phyloP scores from a whole-genome alignment of 2,329 filamentous ascomycete genomes.

The Ophiosphaerella narmari region DNA sequence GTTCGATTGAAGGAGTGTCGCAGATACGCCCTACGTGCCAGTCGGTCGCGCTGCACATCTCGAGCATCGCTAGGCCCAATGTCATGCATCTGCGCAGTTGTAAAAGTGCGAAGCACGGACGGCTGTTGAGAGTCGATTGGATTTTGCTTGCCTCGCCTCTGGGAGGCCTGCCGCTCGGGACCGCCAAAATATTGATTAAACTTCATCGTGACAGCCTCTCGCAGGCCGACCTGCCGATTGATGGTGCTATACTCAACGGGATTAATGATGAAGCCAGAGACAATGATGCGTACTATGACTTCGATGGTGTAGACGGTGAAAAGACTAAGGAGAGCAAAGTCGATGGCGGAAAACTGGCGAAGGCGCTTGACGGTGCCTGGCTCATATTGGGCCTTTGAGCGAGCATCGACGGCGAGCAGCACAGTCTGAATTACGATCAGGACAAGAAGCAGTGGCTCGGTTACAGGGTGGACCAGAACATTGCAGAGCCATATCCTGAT shows the following conservation, averaged over 20 bases:
- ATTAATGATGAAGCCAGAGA: conserved; percentile 92
- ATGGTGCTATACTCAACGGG: conserved; percentile 90
- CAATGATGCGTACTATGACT: conserved; percentile 79
- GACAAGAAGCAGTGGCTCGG: conserved; percentile 83
- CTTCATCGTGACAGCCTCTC: conserved; percentile 74
- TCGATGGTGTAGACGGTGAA: conserved; percentile 92
- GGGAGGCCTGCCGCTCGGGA: conserved; percentile 74
- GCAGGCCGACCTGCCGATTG: conserved; percentile 75
- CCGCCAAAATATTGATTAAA: conserved; percentile 74
- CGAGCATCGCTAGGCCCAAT: conserved; percentile 63
- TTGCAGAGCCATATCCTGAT: conserved; percentile 78
- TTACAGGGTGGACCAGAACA: conserved; percentile 81
- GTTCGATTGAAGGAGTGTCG: conserved; percentile 95
- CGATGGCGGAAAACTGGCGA: conserved; percentile 72
- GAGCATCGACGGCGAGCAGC: conserved; percentile 83
- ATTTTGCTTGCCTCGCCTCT: conserved; percentile 55
- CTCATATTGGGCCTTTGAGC: conserved; percentile 68
- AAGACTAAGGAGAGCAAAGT: conserved; percentile 79
- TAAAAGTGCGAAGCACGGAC: conserved; percentile 77
- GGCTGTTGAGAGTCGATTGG: conserved; percentile 53
- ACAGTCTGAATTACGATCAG: conserved; percentile 88
- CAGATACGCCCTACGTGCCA: conserved; percentile 89
- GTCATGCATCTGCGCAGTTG: conserved; percentile 67
- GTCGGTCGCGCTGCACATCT: conserved; percentile 79
- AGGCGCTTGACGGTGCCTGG: conserved; percentile 55